Percentiles rank a stretch among this genome's conserved stretches.
Conservation (phyloP, 176 grass and related monocot genomes). For the Paspalum vaginatum region DNA sequence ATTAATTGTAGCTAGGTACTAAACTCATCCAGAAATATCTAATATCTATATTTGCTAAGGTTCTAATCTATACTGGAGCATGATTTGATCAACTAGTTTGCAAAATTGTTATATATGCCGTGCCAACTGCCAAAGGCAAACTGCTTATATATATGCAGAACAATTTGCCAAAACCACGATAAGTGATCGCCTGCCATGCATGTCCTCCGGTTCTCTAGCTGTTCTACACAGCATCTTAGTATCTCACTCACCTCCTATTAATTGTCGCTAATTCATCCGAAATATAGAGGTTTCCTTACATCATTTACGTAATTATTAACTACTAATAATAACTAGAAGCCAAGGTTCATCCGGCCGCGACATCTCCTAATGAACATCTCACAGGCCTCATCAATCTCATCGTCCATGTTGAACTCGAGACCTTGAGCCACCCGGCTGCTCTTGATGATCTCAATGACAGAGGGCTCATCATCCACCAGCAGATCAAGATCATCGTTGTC, state of each 20-base stretch:
- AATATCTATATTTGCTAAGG: no score
- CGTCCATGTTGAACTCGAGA: conserved; percentile 62
- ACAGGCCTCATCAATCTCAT: conserved; percentile 70
- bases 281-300: not conserved
- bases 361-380: conserved; percentile 78
- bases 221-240: not conserved
- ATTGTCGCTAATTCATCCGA: not conserved
- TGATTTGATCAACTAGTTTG: no score
- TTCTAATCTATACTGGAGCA: no score
- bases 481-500: conserved; percentile 37
- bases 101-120: no score
- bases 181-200: no score
- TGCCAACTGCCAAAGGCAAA: no score
- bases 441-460: conserved; percentile 69
- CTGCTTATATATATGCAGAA: no score
- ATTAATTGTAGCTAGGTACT: no score
- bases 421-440: conserved; percentile 52
- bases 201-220: no score
- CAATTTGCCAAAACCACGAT: no score
- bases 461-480: conserved; percentile 24
- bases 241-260: not conserved
- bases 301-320: not conserved
- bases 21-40: no score
- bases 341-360: conserved; percentile 42
- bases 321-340: not conserved